These are phyloP conservation scores for Fagus sylvatica DNA, from an alignment of 306 rosid species.

Conservation along the genomic window DNA sequence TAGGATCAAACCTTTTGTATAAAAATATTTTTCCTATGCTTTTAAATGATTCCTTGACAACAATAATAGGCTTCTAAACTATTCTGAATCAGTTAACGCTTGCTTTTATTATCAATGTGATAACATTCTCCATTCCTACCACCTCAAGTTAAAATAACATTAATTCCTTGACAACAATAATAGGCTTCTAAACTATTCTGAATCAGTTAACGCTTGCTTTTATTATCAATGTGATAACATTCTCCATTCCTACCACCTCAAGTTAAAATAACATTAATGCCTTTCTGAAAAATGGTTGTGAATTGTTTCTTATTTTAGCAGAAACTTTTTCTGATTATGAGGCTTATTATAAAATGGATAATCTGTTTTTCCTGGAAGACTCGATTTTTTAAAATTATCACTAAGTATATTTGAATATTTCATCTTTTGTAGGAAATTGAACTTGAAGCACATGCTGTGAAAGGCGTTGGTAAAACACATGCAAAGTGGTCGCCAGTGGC, in stretches of 20 bases:
- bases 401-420: background rate
- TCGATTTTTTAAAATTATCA: background rate
- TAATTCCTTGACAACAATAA: background rate
- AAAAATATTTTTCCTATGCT: background rate
- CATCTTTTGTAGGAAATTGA: slow-evolving; percentile 73
- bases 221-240: background rate
- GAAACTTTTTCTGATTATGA: background rate
- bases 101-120: background rate
- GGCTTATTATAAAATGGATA: background rate
- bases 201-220: background rate
- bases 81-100: background rate
- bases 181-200: background rate
- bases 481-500: slow-evolving; percentile 99
- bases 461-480: slow-evolving; percentile 91
- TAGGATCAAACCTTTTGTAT: too few relatives aligned
- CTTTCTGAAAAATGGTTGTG: background rate
- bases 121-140: background rate
- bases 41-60: background rate
- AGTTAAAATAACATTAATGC: background rate
- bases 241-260: background rate
- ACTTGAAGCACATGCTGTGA: slow-evolving; percentile 95
- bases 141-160: background rate
- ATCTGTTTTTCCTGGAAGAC: background rate
- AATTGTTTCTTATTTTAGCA: background rate
- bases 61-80: background rate